Evolutionary conservation across 106 monocot species (phyloP).

Genomic region (Amphibolis antarctica): DNA sequence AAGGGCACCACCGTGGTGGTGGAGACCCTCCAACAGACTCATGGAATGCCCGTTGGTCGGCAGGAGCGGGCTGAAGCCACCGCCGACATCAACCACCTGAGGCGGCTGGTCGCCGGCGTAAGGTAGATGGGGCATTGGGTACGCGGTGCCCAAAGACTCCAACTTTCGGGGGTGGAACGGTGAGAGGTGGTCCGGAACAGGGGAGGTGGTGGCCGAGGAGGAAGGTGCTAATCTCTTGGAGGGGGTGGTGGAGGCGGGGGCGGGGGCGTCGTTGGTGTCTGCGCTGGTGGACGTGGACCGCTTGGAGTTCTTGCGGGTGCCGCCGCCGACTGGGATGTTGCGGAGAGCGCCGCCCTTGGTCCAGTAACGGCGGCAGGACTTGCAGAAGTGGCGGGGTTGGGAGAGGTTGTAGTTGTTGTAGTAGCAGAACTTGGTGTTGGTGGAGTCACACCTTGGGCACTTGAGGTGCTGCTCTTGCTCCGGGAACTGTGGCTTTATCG

Average conservation of each 20-base stretch:
- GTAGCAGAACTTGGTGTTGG: constrained; percentile 31
- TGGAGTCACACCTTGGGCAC: constrained; percentile 29
- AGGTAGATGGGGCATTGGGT: constrained; percentile 2
- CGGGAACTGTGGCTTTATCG: constrained; percentile 3
- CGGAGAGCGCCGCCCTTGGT: constrained; percentile 41
- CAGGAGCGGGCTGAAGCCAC: constrained; percentile 36
- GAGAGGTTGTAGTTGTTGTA: constrained; percentile 35
- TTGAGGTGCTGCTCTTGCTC: constrained; percentile 18
- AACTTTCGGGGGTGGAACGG: constrained; percentile 4
- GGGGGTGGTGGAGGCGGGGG: constrained; percentile 1
- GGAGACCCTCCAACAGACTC: constrained; percentile 16
- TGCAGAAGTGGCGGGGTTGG: constrained; percentile 43
- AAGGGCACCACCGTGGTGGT: not conserved
- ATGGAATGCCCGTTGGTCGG: constrained; percentile 11
- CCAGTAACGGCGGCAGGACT: constrained; percentile 35
- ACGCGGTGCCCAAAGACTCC: constrained; percentile 2
- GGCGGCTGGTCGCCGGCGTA: not conserved
- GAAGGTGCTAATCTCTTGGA: not conserved
- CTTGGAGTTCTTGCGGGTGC: constrained; percentile 33
- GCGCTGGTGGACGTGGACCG: constrained; percentile 4
- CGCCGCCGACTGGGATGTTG: constrained; percentile 39
- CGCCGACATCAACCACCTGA: constrained; percentile 6
- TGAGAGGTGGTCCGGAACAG: not conserved
- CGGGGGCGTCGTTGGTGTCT: not conserved
- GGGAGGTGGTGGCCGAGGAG: constrained; percentile 1